Percentiles rank a stretch among this genome's conserved stretches.
phyloP scores from a whole-genome alignment of 2,329 filamentous ascomycete species.

The Xylaria sp. region DNA sequence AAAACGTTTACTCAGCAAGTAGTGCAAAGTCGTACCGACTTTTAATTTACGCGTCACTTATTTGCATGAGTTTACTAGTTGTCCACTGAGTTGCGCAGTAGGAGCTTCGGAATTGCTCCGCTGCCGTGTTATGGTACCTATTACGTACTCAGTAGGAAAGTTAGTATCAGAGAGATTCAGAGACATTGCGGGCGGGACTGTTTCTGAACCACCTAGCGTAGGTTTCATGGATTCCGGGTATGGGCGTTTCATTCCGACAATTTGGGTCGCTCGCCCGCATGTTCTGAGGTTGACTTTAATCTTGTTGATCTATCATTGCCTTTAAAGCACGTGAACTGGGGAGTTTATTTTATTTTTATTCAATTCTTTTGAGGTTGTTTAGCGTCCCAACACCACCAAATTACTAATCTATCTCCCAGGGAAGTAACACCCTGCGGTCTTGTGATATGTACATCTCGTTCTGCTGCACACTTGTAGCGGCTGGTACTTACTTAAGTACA shows the following conservation, averaged over 20 bases:
- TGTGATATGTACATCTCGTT: no score
- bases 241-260: slow-evolving; percentile 4
- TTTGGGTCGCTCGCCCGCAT: slow-evolving; percentile 2
- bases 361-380: background rate
- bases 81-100: background rate
- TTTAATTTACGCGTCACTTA: no score
- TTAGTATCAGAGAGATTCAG: background rate
- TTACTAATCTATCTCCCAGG: no score
- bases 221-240: background rate
- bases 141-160: background rate
- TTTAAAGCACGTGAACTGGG: no score
- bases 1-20: no score
- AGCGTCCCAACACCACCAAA: background rate
- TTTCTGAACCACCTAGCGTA: background rate
- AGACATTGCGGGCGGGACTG: background rate
- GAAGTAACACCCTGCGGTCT: no score
- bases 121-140: background rate
- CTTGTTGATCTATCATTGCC: background rate
- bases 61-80: background rate
- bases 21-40: no score
- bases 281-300: background rate
- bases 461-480: no score
- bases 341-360: no score
- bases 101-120: background rate
- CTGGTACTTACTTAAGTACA: no score